Conservation (phyloP, 352 stramenopile species). For the Detonula confervacea region DNA sequence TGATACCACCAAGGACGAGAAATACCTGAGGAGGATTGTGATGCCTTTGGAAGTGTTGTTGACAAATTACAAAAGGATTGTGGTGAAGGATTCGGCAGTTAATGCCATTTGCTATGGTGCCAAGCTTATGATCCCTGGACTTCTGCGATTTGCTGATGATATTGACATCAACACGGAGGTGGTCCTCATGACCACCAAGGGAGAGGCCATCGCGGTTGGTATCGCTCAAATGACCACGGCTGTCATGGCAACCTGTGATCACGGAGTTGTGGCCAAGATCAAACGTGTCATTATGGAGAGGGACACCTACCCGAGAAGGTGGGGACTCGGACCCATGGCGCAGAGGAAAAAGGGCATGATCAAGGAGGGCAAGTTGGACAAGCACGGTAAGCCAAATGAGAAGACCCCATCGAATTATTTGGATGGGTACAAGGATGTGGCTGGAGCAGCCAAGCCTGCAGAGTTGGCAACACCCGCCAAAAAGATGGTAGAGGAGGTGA, state of each 20-base stretch:
- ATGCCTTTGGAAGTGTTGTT: conserved; percentile 98
- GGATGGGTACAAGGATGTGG: conserved; percentile 85
- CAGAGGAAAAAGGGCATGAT: conserved; percentile 99
- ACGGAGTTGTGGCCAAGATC: conserved; percentile 99
- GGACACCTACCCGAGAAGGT: conserved; percentile 98
- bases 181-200: conserved; percentile 99
- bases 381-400: conserved; percentile 91
- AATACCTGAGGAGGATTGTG: conserved; percentile 97
- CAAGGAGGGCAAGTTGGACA: conserved; percentile 91
- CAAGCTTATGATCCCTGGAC: conserved; percentile 99
- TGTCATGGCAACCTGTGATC: conserved; percentile 99
- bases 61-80: conserved; percentile 98
- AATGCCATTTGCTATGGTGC: conserved; percentile 99
- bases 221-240: conserved; percentile 99
- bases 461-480: conserved; percentile 23
- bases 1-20: conserved; percentile 99
- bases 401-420: conserved; percentile 90
- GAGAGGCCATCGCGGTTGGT: conserved; percentile 98
- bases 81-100: conserved; percentile 99
- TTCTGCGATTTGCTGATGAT: conserved; percentile 98
- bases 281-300: conserved; percentile 99
- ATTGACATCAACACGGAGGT: conserved; percentile 99
- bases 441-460: conserved; percentile 62
- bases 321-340: conserved; percentile 98
- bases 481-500: conserved; percentile 18